Conservation (phyloP, 306 rosid species). For the Biancaea sappan region DNA sequence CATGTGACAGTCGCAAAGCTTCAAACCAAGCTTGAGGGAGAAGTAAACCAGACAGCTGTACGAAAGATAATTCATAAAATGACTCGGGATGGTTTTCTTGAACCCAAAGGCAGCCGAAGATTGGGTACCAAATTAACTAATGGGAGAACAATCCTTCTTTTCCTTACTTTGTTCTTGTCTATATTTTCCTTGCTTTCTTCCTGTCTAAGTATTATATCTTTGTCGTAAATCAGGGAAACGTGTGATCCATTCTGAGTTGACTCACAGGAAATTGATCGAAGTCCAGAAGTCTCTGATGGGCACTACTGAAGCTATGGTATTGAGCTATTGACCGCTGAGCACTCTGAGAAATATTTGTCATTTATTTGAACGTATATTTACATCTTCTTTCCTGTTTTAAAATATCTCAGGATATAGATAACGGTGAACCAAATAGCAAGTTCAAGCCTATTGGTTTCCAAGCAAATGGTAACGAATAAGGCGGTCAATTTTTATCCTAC, state of each 20-base stretch:
- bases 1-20: conserved; percentile 74
- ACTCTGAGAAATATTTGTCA: neutral
- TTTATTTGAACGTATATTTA: conserved; percentile 1
- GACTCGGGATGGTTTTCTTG: conserved; percentile 81
- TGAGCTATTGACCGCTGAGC: conserved; percentile 46
- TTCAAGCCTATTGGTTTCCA: conserved; percentile 34
- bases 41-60: conserved; percentile 58
- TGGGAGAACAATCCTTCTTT: neutral
- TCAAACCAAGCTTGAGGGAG: conserved; percentile 76
- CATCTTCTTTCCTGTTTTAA: neutral
- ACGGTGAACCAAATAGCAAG: conserved; percentile 50
- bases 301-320: conserved; percentile 65
- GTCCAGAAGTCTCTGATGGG: conserved; percentile 62
- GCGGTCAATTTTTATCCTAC: conserved; percentile 1
- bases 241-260: conserved; percentile 72
- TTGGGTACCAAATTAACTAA: conserved; percentile 54
- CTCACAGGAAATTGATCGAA: conserved; percentile 69
- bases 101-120: conserved; percentile 73
- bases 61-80: conserved; percentile 75
- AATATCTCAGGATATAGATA: conserved; percentile 64
- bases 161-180: neutral
- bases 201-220: neutral
- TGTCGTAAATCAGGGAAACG: conserved; percentile 65
- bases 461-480: conserved; percentile 44
- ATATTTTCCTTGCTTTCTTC: neutral